Evolutionary conservation across 257 asterid genomes (phyloP).

Genomic region (Prunella vulgaris): DNA sequence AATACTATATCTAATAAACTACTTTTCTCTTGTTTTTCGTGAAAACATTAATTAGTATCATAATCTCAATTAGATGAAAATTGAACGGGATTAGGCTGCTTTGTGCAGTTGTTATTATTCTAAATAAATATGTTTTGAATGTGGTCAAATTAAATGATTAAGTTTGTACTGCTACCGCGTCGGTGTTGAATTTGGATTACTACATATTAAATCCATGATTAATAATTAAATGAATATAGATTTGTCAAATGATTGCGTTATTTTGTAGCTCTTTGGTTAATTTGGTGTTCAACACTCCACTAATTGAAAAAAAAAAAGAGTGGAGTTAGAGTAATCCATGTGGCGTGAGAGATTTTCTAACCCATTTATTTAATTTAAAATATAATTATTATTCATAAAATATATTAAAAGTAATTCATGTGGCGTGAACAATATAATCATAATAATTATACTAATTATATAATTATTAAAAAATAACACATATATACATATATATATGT

Average conservation of each 20-base stretch:
- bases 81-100: constrained; percentile 20
- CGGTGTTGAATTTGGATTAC: constrained; percentile 12
- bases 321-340: constrained; percentile 19
- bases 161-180: constrained; percentile 20
- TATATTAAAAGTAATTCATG: too few relatives aligned
- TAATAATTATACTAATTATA: too few relatives aligned
- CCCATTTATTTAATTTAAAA: too few relatives aligned
- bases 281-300: constrained; percentile 36
- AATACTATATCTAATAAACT: background rate
- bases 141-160: too few relatives aligned
- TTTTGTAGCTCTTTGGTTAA: constrained; percentile 22
- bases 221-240: background rate
- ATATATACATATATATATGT: too few relatives aligned
- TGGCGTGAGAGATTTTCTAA: too few relatives aligned
- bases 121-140: too few relatives aligned
- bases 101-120: background rate
- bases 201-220: background rate
- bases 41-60: background rate
- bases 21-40: constrained; percentile 8
- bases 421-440: constrained; percentile 13
- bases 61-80: background rate
- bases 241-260: constrained; percentile 11
- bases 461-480: too few relatives aligned
- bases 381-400: too few relatives aligned
- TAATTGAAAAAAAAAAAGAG: constrained; percentile 23